Percentiles rank a stretch among this genome's conserved stretches.
Evolutionary conservation across 257 asterid species (phyloP).

Genomic region (Cinchona pubescens): DNA sequence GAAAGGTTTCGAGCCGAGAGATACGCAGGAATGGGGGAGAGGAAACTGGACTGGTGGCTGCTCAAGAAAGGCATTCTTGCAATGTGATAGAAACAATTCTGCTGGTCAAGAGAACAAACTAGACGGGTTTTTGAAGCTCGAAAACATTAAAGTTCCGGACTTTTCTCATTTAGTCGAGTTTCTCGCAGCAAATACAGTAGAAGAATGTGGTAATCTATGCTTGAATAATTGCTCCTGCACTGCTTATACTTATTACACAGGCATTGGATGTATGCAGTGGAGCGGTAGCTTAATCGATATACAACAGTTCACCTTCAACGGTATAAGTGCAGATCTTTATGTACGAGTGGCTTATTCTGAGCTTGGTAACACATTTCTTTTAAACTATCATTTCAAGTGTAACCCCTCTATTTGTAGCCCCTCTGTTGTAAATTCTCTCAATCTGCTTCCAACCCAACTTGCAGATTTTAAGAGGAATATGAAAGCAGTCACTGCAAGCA

Average conservation of each 20-base stretch:
- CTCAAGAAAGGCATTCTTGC: conserved; percentile 32
- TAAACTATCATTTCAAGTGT: neutral
- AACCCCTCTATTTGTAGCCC: neutral
- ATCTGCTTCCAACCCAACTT: neutral
- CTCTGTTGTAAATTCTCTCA: neutral
- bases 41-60: conserved; percentile 57
- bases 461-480: conserved; percentile 30
- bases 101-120: conserved; percentile 12
- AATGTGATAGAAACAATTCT: conserved; percentile 27
- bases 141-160: conserved; percentile 40
- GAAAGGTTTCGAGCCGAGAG: conserved; percentile 40
- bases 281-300: conserved; percentile 34
- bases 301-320: conserved; percentile 34
- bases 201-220: conserved; percentile 42
- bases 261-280: conserved; percentile 38
- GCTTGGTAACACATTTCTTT: conserved; percentile 31
- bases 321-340: conserved; percentile 38
- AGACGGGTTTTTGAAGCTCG: conserved; percentile 47
- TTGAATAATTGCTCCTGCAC: conserved; percentile 26
- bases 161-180: conserved; percentile 23
- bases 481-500: conserved; percentile 24
- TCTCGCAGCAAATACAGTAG: conserved; percentile 16
- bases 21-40: conserved; percentile 37
- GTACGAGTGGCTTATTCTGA: conserved; percentile 49
- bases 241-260: conserved; percentile 22